Conservation (phyloP, 768 basidiomycete species). For the Lactarius psammicola region DNA sequence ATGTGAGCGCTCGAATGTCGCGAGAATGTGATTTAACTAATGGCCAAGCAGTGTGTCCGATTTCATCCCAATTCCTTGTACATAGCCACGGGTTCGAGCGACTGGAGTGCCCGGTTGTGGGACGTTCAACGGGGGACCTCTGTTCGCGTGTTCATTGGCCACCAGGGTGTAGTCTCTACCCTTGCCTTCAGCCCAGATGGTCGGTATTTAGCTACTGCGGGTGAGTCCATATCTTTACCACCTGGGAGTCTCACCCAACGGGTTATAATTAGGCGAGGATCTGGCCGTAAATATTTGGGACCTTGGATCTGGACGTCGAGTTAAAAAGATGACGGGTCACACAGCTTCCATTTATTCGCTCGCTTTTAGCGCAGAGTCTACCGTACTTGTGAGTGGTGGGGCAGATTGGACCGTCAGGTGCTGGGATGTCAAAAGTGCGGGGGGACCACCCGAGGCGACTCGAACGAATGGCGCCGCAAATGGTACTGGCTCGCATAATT, state of each 20-base stretch:
- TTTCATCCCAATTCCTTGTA: conserved; percentile 99
- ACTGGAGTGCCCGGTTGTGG: conserved; percentile 96
- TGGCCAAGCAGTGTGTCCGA: conserved; percentile 68
- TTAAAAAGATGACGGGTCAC: conserved; percentile 97
- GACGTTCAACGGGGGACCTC: conserved; percentile 95
- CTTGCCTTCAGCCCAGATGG: conserved; percentile 94
- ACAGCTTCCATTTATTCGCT: conserved; percentile 86
- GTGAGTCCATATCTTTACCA: conserved; percentile 38
- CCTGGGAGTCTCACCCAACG: conserved; percentile 10
- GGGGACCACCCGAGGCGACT: conserved; percentile 57
- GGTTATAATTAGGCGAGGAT: conserved; percentile 65
- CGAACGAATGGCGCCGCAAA: conserved; percentile 53
- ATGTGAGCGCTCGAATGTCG: conserved; percentile 56
- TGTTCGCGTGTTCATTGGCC: conserved; percentile 93
- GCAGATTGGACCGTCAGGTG: conserved; percentile 97
- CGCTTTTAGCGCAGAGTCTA: conserved; percentile 89
- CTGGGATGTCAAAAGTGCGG: conserved; percentile 89
- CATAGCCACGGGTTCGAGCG: conserved; percentile 94
- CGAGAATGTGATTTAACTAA: conserved; percentile 4
- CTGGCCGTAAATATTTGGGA: conserved; percentile 96
- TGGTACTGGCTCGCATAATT: conserved; percentile 29
- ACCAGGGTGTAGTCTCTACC: conserved; percentile 83
- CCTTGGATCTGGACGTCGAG: conserved; percentile 85
- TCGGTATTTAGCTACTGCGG: conserved; percentile 87
- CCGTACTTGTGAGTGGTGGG: conserved; percentile 84